Evolutionary conservation across 495 filamentous ascomycete genomes (phyloP).

Genomic region (Tuber brumale): DNA sequence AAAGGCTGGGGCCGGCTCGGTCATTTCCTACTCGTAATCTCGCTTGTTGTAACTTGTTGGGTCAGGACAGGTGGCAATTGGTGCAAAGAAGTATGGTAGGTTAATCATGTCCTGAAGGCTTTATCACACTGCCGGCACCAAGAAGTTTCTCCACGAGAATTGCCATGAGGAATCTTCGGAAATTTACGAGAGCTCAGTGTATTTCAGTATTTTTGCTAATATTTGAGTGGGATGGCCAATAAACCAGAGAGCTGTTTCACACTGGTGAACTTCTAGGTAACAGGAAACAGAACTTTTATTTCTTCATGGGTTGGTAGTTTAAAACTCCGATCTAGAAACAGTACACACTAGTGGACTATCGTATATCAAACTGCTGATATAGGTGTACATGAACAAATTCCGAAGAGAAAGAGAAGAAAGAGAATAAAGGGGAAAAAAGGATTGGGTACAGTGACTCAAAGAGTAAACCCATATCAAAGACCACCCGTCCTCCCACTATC

Average conservation of each 20-base stretch:
- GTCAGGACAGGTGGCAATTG: background rate
- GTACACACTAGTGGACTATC: background rate
- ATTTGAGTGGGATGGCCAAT: background rate
- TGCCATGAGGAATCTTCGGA: background rate
- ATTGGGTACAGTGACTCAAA: background rate
- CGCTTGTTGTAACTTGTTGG: background rate
- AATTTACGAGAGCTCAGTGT: background rate
- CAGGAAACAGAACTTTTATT: background rate
- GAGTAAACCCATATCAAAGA: background rate
- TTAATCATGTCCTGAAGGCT: background rate
- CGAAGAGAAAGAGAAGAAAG: background rate
- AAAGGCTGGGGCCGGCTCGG: background rate
- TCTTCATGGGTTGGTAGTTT: background rate
- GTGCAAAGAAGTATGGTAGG: background rate
- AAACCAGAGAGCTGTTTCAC: background rate
- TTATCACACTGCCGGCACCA: background rate
- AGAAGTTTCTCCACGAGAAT: background rate
- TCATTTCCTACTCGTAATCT: background rate
- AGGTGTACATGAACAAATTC: background rate
- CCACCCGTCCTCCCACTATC: background rate
- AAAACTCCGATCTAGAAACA: background rate
- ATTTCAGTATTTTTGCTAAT: background rate
- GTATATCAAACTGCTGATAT: background rate
- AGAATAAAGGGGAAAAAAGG: background rate
- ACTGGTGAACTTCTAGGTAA: background rate